phyloP scores from a whole-genome alignment of 768 basidiomycete species.

The Multifurca ochricompacta region DNA sequence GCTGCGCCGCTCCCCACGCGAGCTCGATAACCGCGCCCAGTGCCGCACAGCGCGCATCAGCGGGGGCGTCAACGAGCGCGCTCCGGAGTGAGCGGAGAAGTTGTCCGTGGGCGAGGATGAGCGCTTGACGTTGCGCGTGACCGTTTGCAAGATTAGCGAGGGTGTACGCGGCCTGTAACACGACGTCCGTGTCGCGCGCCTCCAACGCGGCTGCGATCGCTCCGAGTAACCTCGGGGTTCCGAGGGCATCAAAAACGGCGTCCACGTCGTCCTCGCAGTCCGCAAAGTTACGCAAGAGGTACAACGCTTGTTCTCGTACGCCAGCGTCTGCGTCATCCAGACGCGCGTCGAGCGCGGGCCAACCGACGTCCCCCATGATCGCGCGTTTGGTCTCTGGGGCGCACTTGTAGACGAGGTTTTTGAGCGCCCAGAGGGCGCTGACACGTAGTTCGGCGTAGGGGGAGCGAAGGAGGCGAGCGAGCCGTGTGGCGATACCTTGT shows the following conservation, averaged over 20 bases:
- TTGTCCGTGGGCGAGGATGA: conserved; percentile 42
- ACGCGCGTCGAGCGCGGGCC: conserved; percentile 55
- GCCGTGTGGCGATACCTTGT: conserved; percentile 55
- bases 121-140: conserved; percentile 38
- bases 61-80: conserved; percentile 52
- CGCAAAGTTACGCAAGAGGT: conserved; percentile 58
- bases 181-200: conserved; percentile 45
- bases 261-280: conserved; percentile 58
- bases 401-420: conserved; percentile 70
- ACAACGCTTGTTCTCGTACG: conserved; percentile 65
- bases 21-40: conserved; percentile 54
- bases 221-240: conserved; percentile 37
- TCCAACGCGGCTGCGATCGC: conserved; percentile 43
- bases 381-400: conserved; percentile 49
- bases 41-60: conserved; percentile 52
- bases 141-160: conserved; percentile 69
- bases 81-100: conserved; percentile 48
- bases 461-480: conserved; percentile 49
- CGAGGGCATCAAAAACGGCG: conserved; percentile 49
- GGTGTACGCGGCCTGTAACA: conserved; percentile 50
- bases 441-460: conserved; percentile 51
- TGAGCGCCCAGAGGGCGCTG: conserved; percentile 80
- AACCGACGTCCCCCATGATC: conserved; percentile 64
- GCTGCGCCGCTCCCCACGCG: conserved; percentile 35
- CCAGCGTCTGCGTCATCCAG: conserved; percentile 44